Conservation (phyloP, 345 rosid genomes). For the Balakata baccata region DNA sequence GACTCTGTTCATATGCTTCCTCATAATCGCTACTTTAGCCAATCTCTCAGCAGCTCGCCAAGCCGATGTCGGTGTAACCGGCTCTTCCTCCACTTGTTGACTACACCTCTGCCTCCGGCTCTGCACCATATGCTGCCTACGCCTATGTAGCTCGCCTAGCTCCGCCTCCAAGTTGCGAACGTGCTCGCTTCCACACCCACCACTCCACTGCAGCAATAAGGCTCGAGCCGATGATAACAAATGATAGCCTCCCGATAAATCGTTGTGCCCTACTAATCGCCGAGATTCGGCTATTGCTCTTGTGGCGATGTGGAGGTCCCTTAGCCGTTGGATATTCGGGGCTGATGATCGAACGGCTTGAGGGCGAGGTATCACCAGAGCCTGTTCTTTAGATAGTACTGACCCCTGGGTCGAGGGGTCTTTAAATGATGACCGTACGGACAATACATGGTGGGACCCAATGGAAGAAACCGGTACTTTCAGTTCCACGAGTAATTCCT, state of each 20-base stretch:
- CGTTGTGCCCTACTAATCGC: constrained; percentile 48
- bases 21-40: constrained; percentile 86
- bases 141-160: constrained; percentile 52
- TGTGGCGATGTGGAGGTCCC: constrained; percentile 64
- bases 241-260: constrained; percentile 56
- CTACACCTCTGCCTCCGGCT: constrained; percentile 22
- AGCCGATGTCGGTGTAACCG: constrained; percentile 82
- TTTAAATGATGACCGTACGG: constrained; percentile 59
- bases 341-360: constrained; percentile 47
- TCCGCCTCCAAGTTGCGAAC: constrained; percentile 59
- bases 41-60: constrained; percentile 90
- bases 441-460: constrained; percentile 55
- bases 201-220: constrained; percentile 47
- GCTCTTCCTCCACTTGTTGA: constrained; percentile 46
- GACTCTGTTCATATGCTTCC: constrained; percentile 86
- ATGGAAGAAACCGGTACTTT: constrained; percentile 40
- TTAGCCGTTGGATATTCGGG: constrained; percentile 51
- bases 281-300: constrained; percentile 80
- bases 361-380: constrained; percentile 47
- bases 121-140: constrained; percentile 26
- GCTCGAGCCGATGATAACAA: constrained; percentile 72
- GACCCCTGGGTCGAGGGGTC: constrained; percentile 53
- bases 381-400: constrained; percentile 43
- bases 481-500: constrained; percentile 65
- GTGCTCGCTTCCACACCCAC: constrained; percentile 42